These are phyloP conservation scores for Fusarium ramigenum DNA, from an alignment of 2,329 filamentous ascomycete species.

Conservation along the genomic window DNA sequence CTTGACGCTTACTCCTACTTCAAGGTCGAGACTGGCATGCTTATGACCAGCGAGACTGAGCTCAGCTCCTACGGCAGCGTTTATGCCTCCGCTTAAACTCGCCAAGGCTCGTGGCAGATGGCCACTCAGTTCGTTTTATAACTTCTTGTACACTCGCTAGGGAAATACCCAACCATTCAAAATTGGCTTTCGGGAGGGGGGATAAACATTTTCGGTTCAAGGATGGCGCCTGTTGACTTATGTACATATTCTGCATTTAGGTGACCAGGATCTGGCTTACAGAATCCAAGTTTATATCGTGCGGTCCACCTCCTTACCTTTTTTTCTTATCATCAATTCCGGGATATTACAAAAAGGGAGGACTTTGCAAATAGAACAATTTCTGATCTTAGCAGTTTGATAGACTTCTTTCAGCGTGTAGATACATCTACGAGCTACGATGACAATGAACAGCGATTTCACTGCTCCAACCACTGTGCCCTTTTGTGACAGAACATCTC, in stretches of 20 bases:
- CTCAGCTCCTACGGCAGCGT: constrained; percentile 59
- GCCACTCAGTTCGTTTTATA: constrained; percentile 35
- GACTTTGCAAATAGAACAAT: constrained; percentile 32
- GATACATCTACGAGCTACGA: constrained; percentile 42
- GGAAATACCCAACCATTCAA: constrained; percentile 45
- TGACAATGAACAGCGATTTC: constrained; percentile 33
- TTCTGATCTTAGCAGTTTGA: constrained; percentile 27
- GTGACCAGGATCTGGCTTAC: constrained; percentile 12
- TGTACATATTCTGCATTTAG: constrained; percentile 47
- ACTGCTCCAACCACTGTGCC: constrained; percentile 2
- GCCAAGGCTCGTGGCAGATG: background rate
- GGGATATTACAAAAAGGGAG: constrained; percentile 17
- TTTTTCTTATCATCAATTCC: constrained; percentile 13
- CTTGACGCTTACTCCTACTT: constrained; percentile 68
- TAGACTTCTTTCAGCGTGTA: constrained; percentile 27
- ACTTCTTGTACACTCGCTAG: constrained; percentile 53
- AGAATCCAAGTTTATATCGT: constrained; percentile 3
- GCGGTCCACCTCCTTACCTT: constrained; percentile 17
- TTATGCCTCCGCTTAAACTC: constrained; percentile 55
- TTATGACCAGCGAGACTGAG: constrained; percentile 52
- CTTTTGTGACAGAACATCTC: background rate
- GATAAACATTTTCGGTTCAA: constrained; percentile 34
- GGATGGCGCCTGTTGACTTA: constrained; percentile 40
- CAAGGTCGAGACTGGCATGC: constrained; percentile 56
- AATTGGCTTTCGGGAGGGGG: constrained; percentile 37